These are phyloP conservation scores for Penicillium verrucosum DNA, from an alignment of 2,329 filamentous ascomycete species.

Conservation along the genomic window DNA sequence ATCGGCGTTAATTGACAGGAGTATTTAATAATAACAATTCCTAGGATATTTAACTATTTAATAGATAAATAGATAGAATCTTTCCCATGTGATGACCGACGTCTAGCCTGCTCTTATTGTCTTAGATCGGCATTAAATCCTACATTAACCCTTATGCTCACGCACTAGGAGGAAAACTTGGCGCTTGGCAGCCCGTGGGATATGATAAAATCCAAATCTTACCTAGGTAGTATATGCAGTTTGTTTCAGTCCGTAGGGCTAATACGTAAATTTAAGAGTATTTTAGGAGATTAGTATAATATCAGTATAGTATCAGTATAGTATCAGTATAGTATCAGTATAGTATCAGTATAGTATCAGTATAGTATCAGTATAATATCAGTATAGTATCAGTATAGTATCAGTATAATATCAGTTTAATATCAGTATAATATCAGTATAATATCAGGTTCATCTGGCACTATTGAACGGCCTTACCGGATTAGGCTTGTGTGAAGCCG, in stretches of 20 bases:
- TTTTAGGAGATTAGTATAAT: too few species aligned
- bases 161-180: neutral
- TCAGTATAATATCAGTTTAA: too few species aligned
- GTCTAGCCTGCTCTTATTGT: neutral
- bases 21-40: neutral
- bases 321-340: neutral
- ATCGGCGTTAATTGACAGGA: constrained; percentile 18
- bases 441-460: neutral
- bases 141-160: constrained; percentile 4
- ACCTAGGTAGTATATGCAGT: neutral
- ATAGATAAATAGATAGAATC: neutral
- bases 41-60: neutral
- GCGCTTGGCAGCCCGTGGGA: neutral
- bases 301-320: neutral
- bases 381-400: neutral
- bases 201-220: neutral
- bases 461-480: neutral
- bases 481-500: neutral
- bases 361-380: too few species aligned
- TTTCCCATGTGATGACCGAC: neutral
- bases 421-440: neutral
- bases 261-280: neutral
- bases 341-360: too few species aligned
- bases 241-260: neutral
- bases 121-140: neutral